Conservation (phyloP, 2,329 filamentous ascomycete species). For the Botrytis deweyae region DNA sequence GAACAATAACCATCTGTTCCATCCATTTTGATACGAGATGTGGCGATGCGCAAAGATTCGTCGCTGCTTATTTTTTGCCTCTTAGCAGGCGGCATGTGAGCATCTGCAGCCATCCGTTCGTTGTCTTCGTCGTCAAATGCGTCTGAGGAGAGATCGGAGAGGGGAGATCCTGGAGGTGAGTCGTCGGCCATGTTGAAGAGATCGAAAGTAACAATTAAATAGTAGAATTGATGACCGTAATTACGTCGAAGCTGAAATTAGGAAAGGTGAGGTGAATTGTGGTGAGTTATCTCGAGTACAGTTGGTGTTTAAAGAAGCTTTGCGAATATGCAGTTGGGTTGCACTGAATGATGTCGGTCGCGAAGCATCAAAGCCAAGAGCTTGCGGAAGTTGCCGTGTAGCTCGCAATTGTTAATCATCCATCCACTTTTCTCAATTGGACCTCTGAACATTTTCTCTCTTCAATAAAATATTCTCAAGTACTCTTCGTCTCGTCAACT, state of each 20-base stretch:
- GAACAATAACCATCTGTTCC: slow-evolving; percentile 60
- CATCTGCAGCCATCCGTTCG: slow-evolving; percentile 48
- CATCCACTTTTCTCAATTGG: background rate
- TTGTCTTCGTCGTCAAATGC: slow-evolving; percentile 59
- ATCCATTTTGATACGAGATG: slow-evolving; percentile 38
- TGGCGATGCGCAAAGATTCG: slow-evolving; percentile 30
- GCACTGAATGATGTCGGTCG: background rate
- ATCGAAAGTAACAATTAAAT: background rate
- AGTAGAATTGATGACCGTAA: background rate
- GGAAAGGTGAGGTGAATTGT: background rate
- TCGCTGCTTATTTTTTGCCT: slow-evolving; percentile 33
- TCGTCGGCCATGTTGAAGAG: slow-evolving; percentile 45
- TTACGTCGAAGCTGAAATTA: background rate
- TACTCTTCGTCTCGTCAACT: background rate
- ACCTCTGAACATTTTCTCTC: background rate
- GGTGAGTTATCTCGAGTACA: background rate
- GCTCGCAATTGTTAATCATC: background rate
- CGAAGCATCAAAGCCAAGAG: background rate
- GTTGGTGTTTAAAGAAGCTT: background rate
- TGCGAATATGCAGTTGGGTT: slow-evolving; percentile 4
- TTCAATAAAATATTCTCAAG: background rate
- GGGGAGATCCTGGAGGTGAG: slow-evolving; percentile 57
- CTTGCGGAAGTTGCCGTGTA: slow-evolving; percentile 5
- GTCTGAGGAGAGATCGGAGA: slow-evolving; percentile 64
- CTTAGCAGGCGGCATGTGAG: slow-evolving; percentile 39